These are phyloP conservation scores for Letharia lupina DNA, from an alignment of 495 filamentous ascomycete species.

Conservation along the genomic window DNA sequence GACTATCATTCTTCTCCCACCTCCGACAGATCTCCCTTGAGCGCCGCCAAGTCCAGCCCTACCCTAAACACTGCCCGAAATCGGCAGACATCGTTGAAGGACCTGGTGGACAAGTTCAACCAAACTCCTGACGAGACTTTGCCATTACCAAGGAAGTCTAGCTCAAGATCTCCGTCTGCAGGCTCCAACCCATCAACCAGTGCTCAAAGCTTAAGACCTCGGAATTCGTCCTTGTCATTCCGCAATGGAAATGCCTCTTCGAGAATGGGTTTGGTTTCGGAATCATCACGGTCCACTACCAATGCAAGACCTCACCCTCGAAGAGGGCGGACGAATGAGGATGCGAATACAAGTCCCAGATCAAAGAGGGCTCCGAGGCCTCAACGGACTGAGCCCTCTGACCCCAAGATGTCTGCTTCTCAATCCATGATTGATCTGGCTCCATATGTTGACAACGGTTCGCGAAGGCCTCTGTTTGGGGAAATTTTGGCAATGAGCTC, in stretches of 20 bases:
- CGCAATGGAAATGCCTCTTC: not conserved
- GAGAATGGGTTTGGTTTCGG: not conserved
- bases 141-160: constrained; percentile 36
- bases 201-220: constrained; percentile 20
- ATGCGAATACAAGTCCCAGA: constrained; percentile 14
- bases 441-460: constrained; percentile 11
- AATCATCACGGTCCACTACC: not conserved
- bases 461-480: constrained; percentile 43
- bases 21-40: constrained; percentile 24
- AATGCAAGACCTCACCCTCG: constrained; percentile 17
- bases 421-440: constrained; percentile 28
- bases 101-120: constrained; percentile 56
- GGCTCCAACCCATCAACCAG: constrained; percentile 16
- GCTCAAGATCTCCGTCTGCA: constrained; percentile 27
- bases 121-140: constrained; percentile 46
- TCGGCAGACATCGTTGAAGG: constrained; percentile 49
- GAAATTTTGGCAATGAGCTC: constrained; percentile 40
- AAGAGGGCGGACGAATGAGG: constrained; percentile 18
- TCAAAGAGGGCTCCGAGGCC: constrained; percentile 16
- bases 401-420: constrained; percentile 21
- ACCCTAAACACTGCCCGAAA: constrained; percentile 27
- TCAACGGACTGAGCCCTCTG: constrained; percentile 10
- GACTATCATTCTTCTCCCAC: constrained; percentile 33
- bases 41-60: constrained; percentile 24
- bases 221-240: constrained; percentile 28